These are phyloP conservation scores for Neurospora sp. DNA, from an alignment of 495 filamentous ascomycete genomes.

Conservation along the genomic window DNA sequence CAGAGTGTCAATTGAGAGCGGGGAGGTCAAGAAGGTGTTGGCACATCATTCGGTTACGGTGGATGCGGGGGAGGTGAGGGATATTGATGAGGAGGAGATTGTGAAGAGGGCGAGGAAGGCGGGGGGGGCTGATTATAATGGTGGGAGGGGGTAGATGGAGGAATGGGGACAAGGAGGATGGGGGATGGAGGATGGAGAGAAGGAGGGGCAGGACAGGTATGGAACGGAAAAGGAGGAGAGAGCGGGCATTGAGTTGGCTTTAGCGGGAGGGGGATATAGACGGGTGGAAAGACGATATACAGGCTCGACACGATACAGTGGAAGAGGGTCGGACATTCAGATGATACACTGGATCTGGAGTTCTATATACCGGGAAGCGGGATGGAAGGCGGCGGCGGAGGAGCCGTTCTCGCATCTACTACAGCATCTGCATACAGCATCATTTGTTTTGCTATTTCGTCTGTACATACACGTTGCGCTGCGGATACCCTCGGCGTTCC, in stretches of 20 bases:
- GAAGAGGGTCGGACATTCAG: no score
- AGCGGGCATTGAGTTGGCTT: no score
- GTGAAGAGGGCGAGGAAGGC: constrained; percentile 41
- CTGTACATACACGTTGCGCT: neutral
- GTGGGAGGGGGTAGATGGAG: constrained; percentile 37
- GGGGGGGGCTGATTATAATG: constrained; percentile 51
- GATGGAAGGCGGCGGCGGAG: neutral
- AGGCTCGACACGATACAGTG: no score
- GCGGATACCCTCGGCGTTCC: neutral
- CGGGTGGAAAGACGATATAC: no score
- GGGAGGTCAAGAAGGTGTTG: constrained; percentile 45
- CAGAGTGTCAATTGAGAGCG: constrained; percentile 47
- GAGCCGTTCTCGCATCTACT: neutral
- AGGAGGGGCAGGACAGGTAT: no score
- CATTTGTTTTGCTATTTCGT: neutral
- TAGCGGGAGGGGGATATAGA: no score
- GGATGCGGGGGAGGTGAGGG: constrained; percentile 38
- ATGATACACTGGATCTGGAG: neutral
- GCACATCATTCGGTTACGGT: constrained; percentile 43
- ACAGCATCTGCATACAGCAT: neutral
- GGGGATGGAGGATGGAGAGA: no score
- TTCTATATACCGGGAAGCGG: neutral
- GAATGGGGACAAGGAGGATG: no score
- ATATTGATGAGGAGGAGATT: constrained; percentile 45
- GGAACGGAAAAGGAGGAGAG: no score